Base-by-base conservation (phyloP, 345 rosid genomes). In the Laguncularia racemosa region DNA sequence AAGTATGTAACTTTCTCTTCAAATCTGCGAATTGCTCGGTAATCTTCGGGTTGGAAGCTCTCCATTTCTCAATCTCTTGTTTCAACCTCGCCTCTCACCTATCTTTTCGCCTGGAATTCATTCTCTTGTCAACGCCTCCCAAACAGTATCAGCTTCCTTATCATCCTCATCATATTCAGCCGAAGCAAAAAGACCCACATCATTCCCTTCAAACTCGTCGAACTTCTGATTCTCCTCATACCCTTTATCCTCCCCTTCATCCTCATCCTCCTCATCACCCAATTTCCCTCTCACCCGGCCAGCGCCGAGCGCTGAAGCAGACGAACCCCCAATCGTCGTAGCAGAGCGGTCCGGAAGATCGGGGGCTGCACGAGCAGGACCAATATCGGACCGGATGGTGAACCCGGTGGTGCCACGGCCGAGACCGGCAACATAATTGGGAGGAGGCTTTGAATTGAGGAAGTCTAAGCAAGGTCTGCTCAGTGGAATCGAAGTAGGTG, bases 401-500 rank as follows among this genome's bases (percentile, higher is more conserved):
- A 92, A 89, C 0, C 98, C 95, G 0, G 96, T 92, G 44, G 98
- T 97, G 33, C 98, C 96, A 74, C 96, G 97, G 13, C 97, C 97
- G 19, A 89, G 74, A 13, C 97, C 95, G 18, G 97, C 97, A 10
- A 92, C 98, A 57, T 92, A 92, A 16, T 92, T 92, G 0, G 89
- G 54, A 4, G 91, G 91, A 3, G 95, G 97, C 71, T 78, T 89
- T 8, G 95, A 89, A 60, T 84, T 81, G 52, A 92, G 88, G 61
- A 86, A 92, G 14, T 92, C 97, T 10, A 84, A 80, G 28, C 96
- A 93, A 23, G 95, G 89, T 58, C 83, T 86, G 0, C 85, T 73
- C 12, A 89, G 83, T 6, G 80, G 68, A 17, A 23, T 52, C 11
- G 26, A 17, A 11, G 28, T 23, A 23, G 28, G 28, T 23, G 67